Base-by-base conservation (phyloP, 352 stramenopile genomes). In the Vaucheria bursata region DNA sequence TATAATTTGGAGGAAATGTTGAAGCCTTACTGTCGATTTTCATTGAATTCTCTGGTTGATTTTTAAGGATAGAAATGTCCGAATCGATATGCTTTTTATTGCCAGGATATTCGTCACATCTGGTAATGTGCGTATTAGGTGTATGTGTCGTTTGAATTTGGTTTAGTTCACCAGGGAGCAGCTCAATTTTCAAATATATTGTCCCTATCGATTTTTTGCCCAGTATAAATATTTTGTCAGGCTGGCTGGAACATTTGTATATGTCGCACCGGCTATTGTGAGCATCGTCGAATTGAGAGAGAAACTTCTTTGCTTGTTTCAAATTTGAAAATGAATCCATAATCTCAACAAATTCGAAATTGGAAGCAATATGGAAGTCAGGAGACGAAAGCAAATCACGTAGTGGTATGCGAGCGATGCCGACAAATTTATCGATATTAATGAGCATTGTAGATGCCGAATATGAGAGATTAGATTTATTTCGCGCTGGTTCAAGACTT, bases 311-410 rank as follows among this genome's bases (percentile, higher is more conserved):
- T n/a, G n/a, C n/a, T n/a, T n/a, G n/a, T n/a, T n/a, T n/a, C n/a
- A n/a, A n/a, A n/a, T n/a, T n/a, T n/a, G n/a, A n/a, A n/a, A 71
- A 81, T 18, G 79, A 81, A 40, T 81, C 76, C 66, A 49, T 71
- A 32, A 81, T 72, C 52, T 81, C 68, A 65, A 77, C 66, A 29
- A 81, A 64, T 71, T 81, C 76, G 7, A 77, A 39, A 32, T 64
- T 81, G 52, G 71, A 31, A n/a, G 72, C 76, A 34, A 81, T 37
- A 25, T 72, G 68, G 39, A 81, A 72, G 6, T 81, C 76, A 45
- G 70, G 59, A 8, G 76, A 81, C n/a, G 79, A 72, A 29, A 81
- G 38, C 3, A 81, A 59, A 36, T 81, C 68, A 6, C 76, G 29
- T 4, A 81, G 52, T 33, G 52, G 76, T 12, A 81, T 39, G 6